Evolutionary conservation across 2,329 filamentous ascomycete species (phyloP).

Genomic region (Penicillium aurantiogriseum): DNA sequence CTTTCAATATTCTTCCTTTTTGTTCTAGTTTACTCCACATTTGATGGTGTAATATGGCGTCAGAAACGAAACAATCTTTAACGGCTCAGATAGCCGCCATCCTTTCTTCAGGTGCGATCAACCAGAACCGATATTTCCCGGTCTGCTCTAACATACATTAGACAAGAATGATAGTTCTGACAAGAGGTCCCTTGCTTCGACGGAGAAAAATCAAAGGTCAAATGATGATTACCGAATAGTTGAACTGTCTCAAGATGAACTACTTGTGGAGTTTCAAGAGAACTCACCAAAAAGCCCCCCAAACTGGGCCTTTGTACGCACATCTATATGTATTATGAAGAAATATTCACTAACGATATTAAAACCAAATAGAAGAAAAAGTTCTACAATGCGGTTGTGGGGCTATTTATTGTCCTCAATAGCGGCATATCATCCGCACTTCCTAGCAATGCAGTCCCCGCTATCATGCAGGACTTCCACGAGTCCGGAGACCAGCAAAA

Average conservation of each 20-base stretch:
- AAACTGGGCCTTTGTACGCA: conserved; percentile 31
- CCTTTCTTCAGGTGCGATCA: conserved; percentile 18
- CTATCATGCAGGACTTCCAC: conserved; percentile 36
- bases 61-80: conserved; percentile 3
- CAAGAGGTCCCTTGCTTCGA: conserved; percentile 3
- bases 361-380: conserved; percentile 25
- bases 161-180: conserved; percentile 6
- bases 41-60: conserved; percentile 9
- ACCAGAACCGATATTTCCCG: background rate
- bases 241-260: conserved; percentile 21
- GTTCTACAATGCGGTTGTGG: conserved; percentile 28
- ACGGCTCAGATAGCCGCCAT: conserved; percentile 6
- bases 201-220: background rate
- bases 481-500: conserved; percentile 30
- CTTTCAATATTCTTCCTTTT: background rate
- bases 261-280: conserved; percentile 29
- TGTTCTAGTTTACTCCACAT: background rate
- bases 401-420: conserved; percentile 35
- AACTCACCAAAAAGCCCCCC: conserved; percentile 25
- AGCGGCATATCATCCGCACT: conserved; percentile 40
- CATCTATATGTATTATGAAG: background rate
- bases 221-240: conserved; percentile 21
- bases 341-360: background rate
- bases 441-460: conserved; percentile 40
- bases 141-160: conserved; percentile 11